phyloP scores from a whole-genome alignment of 768 basidiomycete species.

The Russula olivacea region DNA sequence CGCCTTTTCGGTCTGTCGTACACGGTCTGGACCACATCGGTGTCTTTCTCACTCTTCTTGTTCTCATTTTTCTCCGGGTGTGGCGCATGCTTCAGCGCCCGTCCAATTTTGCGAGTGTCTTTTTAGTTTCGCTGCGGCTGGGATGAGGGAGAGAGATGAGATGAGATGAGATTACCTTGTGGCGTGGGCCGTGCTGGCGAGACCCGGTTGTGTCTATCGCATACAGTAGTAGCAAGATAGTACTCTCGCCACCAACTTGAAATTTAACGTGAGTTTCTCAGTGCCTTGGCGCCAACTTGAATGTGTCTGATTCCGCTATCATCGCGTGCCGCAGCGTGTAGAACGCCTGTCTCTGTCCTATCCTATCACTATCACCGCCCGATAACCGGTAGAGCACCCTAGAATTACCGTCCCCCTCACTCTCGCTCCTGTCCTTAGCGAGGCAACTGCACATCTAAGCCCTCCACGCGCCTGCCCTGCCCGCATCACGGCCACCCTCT shows the following conservation, averaged over 20 bases:
- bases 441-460: slow-evolving; percentile 1
- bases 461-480: not conserved
- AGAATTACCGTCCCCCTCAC: slow-evolving; percentile 4
- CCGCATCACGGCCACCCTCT: not conserved
- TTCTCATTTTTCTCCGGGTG: slow-evolving; percentile 11
- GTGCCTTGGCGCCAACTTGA: slow-evolving; percentile 14
- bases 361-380: slow-evolving; percentile 8
- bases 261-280: not conserved
- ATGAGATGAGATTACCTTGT: not conserved
- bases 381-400: slow-evolving; percentile 6
- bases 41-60: slow-evolving; percentile 2
- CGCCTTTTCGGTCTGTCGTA: not conserved
- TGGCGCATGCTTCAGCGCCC: slow-evolving; percentile 9
- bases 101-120: not conserved
- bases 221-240: too few relatives aligned
- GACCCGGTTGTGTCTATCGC: too few relatives aligned
- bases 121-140: not conserved
- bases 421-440: too few relatives aligned
- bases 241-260: too few relatives aligned
- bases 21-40: slow-evolving; percentile 14
- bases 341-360: slow-evolving; percentile 13
- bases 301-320: slow-evolving; percentile 17
- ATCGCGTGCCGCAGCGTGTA: slow-evolving; percentile 20
- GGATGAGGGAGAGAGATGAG: not conserved
- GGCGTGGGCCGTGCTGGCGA: not conserved